Percentiles rank a stretch among this genome's conserved stretches.
phyloP scores from a whole-genome alignment of 495 filamentous ascomycete genomes.

The Aspergillus kassunensis region DNA sequence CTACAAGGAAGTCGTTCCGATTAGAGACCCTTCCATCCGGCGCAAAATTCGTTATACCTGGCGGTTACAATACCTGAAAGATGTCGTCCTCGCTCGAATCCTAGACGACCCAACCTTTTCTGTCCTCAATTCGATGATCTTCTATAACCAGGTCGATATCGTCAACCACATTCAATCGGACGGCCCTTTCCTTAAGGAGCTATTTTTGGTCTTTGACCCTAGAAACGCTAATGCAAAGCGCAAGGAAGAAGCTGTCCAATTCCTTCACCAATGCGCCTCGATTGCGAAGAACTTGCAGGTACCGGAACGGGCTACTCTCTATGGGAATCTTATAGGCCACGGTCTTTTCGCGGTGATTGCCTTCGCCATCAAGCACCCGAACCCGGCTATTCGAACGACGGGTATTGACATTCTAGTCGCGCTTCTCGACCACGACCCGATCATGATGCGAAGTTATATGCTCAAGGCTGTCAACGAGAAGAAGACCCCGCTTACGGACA shows the following conservation, averaged over 20 bases:
- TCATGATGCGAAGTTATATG: constrained; percentile 89
- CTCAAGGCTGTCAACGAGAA: constrained; percentile 87
- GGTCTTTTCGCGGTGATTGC: constrained; percentile 88
- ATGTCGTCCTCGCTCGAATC: constrained; percentile 93
- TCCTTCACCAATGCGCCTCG: constrained; percentile 93
- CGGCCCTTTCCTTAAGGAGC: constrained; percentile 69
- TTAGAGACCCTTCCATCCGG: constrained; percentile 72
- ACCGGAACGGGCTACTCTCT: constrained; percentile 71
- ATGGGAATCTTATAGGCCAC: constrained; percentile 82
- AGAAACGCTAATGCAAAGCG: constrained; percentile 59
- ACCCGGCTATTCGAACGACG: constrained; percentile 81
- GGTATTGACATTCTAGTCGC: constrained; percentile 92
- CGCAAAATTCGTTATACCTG: constrained; percentile 96
- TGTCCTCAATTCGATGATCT: constrained; percentile 95
- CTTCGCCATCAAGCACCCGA: constrained; percentile 79
- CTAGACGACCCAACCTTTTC: constrained; percentile 97
- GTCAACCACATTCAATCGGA: constrained; percentile 86
- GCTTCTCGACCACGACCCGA: constrained; percentile 91
- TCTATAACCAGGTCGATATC: constrained; percentile 98
- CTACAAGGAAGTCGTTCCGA: constrained; percentile 94
- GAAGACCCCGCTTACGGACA: constrained; percentile 83
- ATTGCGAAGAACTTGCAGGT: constrained; percentile 93
- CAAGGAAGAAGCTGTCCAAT: constrained; percentile 91
- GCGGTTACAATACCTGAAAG: constrained; percentile 95
- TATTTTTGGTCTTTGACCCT: constrained; percentile 83